Conservation (phyloP, 2,329 filamentous ascomycete genomes). For the Emergomyces africanus region DNA sequence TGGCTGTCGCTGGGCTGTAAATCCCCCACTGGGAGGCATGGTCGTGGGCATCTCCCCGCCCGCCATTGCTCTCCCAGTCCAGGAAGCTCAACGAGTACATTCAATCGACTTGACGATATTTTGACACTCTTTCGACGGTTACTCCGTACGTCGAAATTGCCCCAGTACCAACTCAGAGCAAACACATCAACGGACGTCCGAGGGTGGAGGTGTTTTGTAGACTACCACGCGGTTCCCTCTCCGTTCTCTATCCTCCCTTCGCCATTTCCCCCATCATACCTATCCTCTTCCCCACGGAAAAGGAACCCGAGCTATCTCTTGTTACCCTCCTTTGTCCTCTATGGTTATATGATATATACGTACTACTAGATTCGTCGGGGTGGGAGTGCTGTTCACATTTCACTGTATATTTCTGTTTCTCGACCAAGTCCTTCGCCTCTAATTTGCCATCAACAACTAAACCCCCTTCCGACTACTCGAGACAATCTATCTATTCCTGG, state of each 20-base stretch:
- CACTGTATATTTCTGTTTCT: background rate
- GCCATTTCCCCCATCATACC: background rate
- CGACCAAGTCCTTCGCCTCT: background rate
- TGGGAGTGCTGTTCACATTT: background rate
- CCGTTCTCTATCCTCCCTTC: background rate
- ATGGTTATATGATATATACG: background rate
- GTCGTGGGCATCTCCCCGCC: background rate
- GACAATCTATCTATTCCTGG: background rate
- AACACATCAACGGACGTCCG: conserved; percentile 24
- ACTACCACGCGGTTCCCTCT: no score
- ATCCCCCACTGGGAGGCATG: conserved; percentile 57
- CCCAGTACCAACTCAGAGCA: conserved; percentile 27
- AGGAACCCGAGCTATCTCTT: background rate
- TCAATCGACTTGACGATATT: conserved; percentile 42
- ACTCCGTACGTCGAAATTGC: conserved; percentile 49
- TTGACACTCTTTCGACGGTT: conserved; percentile 40
- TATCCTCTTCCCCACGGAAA: background rate
- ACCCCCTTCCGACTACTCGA: background rate
- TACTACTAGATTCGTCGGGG: background rate
- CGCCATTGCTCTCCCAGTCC: conserved; percentile 44
- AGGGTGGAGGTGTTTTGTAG: conserved; percentile 26
- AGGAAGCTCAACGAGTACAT: conserved; percentile 67
- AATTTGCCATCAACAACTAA: background rate
- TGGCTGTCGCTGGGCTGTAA: conserved; percentile 84
- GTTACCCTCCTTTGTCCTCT: background rate